phyloP scores from a whole-genome alignment of 1,139 yeast species.

The Blastobotrys serpentis region DNA sequence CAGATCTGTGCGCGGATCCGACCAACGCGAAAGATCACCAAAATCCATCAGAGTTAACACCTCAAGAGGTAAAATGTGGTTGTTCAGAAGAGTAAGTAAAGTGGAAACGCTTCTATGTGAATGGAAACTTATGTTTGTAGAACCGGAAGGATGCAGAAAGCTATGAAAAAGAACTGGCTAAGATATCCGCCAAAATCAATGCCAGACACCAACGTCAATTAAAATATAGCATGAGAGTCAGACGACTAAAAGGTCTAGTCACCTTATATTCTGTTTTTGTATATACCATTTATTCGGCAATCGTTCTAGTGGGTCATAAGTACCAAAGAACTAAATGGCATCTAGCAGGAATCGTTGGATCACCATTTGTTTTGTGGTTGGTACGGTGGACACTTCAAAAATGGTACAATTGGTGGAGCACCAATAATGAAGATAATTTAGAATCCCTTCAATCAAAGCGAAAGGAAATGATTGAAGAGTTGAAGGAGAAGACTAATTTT shows the following conservation, averaged over 20 bases:
- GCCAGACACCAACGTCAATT: conserved; percentile 27
- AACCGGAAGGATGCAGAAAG: conserved; percentile 21
- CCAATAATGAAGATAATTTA: conserved; percentile 35
- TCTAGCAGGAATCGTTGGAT: conserved; percentile 19
- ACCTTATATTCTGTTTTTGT: conserved; percentile 33
- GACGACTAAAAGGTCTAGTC: conserved; percentile 33
- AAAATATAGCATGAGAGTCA: conserved; percentile 26
- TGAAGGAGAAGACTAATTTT: conserved; percentile 77
- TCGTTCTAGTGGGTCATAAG: conserved; percentile 21
- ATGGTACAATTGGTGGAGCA: conserved; percentile 26
- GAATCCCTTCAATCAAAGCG: conserved; percentile 52
- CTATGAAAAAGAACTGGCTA: conserved; percentile 36
- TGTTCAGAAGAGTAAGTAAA: conserved; percentile 11
- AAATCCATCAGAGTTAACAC: too few species aligned
- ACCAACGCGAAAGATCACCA: too few species aligned
- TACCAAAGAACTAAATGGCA: conserved; percentile 16
- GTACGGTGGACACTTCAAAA: conserved; percentile 26
- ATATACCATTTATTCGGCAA: conserved; percentile 28
- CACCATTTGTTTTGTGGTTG: conserved; percentile 28
- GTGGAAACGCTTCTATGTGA: neutral
- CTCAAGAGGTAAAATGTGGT: conserved; percentile 17
- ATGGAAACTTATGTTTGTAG: neutral
- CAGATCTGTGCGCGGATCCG: too few species aligned
- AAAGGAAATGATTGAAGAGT: conserved; percentile 61
- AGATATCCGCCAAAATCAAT: conserved; percentile 31